Evolutionary conservation across 2,329 filamentous ascomycete species (phyloP), one percentile per base, ranked within the genome.

Genomic region (Epichloe uncinata): DNA sequence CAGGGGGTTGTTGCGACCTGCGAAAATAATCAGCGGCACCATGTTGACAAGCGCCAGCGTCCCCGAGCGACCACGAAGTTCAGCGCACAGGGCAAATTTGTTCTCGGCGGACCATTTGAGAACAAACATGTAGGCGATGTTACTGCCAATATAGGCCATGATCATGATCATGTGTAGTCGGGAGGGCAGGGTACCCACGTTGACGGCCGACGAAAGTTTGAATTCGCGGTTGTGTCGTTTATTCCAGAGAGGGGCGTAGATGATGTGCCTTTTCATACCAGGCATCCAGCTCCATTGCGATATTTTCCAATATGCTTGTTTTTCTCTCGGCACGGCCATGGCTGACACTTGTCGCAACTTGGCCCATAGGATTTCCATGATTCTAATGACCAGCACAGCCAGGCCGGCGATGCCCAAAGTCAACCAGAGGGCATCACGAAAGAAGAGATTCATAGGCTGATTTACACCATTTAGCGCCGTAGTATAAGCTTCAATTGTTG

Each of bases 41-140:
- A 97, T 86, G 69, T 96, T 98, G 60, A 95, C 78, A 11, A 89
- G 74, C 4, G 90, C 82, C 55, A 98, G 75, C 8, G 84, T 85
- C 49, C 93, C 93, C 6, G 86, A 85, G 51, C 93, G 81, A 37
- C 90, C 90, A 59, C 93, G 84, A 42, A 96, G 73, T 62, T 95
- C 85, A 22, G 90, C 90, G 43, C 86, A 72, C 30, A 94, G 73
- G 3, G 82, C 75, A 60, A 72, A 83, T 49, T 68, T 70, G 62
- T 84, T 81, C 44, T 68, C 60, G 50, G 73, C 69, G n/a, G 57
- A 56, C 72, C 79, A 85, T 65, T 84, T 69, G 47, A 85, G 69
- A 45, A 75, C 63, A 52, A 81, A 72, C 69, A 81, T 78, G 69
- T 83, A 85, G 55, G 69, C 67, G 30, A 81, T 36, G 61, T 85